phyloP scores from a whole-genome alignment of 441 rosid genomes.

The Eruca vesicaria region DNA sequence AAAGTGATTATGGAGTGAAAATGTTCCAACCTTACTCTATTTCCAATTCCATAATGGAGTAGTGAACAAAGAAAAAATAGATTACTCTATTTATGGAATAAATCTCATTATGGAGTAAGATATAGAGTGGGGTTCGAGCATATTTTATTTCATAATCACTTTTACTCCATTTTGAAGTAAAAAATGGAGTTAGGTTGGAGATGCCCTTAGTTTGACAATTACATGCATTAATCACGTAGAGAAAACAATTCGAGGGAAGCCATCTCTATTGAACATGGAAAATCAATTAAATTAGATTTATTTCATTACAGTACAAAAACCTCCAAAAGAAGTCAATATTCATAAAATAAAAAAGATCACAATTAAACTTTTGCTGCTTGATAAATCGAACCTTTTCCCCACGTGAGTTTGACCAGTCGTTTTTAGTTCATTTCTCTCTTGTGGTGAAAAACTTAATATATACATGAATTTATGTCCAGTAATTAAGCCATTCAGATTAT shows the following conservation, averaged over 20 bases:
- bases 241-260: not conserved
- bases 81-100: too few relatives aligned
- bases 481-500: not conserved
- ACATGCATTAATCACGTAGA: conserved; percentile 18
- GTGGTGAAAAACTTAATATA: not conserved
- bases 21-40: too few relatives aligned
- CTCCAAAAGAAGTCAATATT: not conserved
- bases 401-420: conserved; percentile 19
- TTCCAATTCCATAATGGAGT: too few relatives aligned
- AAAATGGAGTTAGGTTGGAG: too few relatives aligned
- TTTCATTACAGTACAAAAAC: conserved; percentile 19
- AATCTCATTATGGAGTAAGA: too few relatives aligned
- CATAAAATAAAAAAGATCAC: not conserved
- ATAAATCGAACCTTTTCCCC: conserved; percentile 25
- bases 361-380: conserved; percentile 16
- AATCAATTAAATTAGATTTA: not conserved
- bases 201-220: conserved; percentile 31
- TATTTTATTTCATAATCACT: too few relatives aligned
- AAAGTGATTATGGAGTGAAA: too few relatives aligned
- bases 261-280: conserved; percentile 32
- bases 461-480: not conserved
- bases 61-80: too few relatives aligned
- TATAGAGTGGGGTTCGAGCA: too few relatives aligned
- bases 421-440: not conserved
- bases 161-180: too few relatives aligned